Conservation (phyloP, 2,329 filamentous ascomycete genomes). For the Aspergillus ochraceus region DNA sequence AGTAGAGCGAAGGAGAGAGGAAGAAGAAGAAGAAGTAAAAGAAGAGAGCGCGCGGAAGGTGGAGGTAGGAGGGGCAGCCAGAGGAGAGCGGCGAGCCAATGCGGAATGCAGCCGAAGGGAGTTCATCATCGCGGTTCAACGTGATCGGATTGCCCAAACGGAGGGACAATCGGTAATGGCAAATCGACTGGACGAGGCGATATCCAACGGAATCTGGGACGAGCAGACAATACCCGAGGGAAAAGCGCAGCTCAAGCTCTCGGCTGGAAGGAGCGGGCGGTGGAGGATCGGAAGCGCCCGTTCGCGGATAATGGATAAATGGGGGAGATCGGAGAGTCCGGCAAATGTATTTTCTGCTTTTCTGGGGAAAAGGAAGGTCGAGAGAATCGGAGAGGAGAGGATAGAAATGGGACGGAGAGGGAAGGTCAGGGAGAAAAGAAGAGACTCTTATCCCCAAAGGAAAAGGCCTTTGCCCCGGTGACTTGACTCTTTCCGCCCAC, state of each 20-base stretch:
- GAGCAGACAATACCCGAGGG: constrained; percentile 31
- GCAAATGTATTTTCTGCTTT: constrained; percentile 1
- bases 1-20: constrained; percentile 21
- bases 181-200: constrained; percentile 5
- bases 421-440: constrained; percentile 2
- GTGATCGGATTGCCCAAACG: constrained; percentile 6
- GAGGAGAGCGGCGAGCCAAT: constrained; percentile 37
- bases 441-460: constrained; percentile 21
- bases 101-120: constrained; percentile 42
- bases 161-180: constrained; percentile 3
- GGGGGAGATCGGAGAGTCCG: constrained; percentile 24
- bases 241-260: constrained; percentile 20
- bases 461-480: constrained; percentile 26
- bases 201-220: constrained; percentile 4
- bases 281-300: constrained; percentile 23
- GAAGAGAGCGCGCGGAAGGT: constrained; percentile 20
- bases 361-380: neutral
- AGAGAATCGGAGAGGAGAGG: constrained; percentile 7
- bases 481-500: constrained; percentile 20
- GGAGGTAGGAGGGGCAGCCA: constrained; percentile 28
- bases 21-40: constrained; percentile 19
- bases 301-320: constrained; percentile 10
- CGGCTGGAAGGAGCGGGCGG: constrained; percentile 36
- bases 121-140: constrained; percentile 25
- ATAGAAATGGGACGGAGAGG: constrained; percentile 9